Evolutionary conservation across 2,329 filamentous ascomycete genomes (phyloP).

Genomic region (Diaporthe eres): DNA sequence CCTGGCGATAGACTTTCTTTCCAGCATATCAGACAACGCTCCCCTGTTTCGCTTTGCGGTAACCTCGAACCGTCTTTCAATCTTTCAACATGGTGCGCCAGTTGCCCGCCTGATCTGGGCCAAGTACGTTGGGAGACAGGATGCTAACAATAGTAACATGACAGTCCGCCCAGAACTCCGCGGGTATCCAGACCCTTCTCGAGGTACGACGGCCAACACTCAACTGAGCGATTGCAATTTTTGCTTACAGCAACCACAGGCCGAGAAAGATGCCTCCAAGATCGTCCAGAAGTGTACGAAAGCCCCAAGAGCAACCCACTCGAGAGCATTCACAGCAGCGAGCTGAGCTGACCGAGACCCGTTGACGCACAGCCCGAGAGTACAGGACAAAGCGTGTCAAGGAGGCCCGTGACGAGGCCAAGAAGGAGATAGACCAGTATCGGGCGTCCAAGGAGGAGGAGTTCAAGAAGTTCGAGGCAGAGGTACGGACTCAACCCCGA

Average conservation of each 20-base stretch:
- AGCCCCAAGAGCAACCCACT: conserved; percentile 26
- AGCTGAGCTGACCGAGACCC: conserved; percentile 19
- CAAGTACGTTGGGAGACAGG: not conserved
- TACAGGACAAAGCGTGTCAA: conserved; percentile 97
- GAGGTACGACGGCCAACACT: conserved; percentile 76
- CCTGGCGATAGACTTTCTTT: not conserved
- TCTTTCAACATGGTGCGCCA: conserved; percentile 42
- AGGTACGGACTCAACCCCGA: conserved; percentile 57
- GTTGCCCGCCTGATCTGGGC: not conserved
- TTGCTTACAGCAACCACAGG: conserved; percentile 65
- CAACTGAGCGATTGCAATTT: not conserved
- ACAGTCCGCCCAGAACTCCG: conserved; percentile 97
- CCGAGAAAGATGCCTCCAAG: conserved; percentile 98
- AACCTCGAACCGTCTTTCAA: conserved; percentile 5
- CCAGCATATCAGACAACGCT: not conserved
- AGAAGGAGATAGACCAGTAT: conserved; percentile 98
- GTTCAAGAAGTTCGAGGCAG: conserved; percentile 92
- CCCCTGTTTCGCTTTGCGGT: no score
- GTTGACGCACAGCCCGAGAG: conserved; percentile 38
- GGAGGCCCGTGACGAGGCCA: conserved; percentile 95
- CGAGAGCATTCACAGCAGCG: not conserved
- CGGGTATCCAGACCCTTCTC: conserved; percentile 98
- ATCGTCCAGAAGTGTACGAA: conserved; percentile 95
- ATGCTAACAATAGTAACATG: conserved; percentile 46
- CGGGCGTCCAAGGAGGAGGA: conserved; percentile 90